Base-by-base conservation (phyloP, 1,284 basidiomycete species). In the Earliella scabrosa region DNA sequence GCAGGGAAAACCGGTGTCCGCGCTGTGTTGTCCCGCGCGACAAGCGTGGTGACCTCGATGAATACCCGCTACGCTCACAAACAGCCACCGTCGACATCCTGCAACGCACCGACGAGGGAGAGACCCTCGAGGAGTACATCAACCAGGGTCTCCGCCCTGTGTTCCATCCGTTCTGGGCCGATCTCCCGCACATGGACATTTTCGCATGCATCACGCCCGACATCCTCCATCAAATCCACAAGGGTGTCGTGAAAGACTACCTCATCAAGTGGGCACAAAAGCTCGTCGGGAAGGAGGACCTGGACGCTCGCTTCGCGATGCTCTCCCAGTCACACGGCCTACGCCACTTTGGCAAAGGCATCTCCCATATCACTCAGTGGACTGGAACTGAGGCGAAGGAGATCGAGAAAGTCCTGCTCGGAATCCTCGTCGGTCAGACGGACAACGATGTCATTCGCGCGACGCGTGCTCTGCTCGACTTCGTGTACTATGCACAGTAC, bases 181-280 rank as follows among this genome's bases (percentile, higher is more conserved):
- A 61, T 23, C 58, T 67, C 5, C 66, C 65, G 0, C 55, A 66
- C 40, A 21, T 34, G 34, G 50, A 69, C 41, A 66, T 68, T 35
- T 66, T 61, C 47, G 13, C 23, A 3, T 47, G 35, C 18, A 54
- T 68, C 29, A 62, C 68, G 0, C 68, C 67, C 5, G 65, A 66
- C 23, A 43, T 66, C 13, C n/a, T n/a, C n/a, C n/a, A n/a, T n/a
- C n/a, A n/a, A n/a, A n/a, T n/a, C n/a, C n/a, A n/a, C n/a, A n/a
- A n/a, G n/a, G n/a, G n/a, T n/a, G n/a, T 72, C 20, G 54, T 69
- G 59, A 70, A 70, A 36, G 67, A 70, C 50, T 69, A 73, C 50
- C 54, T 72, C 1, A 50, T 71, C 0, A 51, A 32, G 0, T 73
- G 71, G 71, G 61, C 56, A 23, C 27, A 53, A 6, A 34, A 50